Percentiles rank a stretch among this genome's conserved stretches.
Conservation (phyloP, 2,329 filamentous ascomycete genomes). For the Xylaria sp. region DNA sequence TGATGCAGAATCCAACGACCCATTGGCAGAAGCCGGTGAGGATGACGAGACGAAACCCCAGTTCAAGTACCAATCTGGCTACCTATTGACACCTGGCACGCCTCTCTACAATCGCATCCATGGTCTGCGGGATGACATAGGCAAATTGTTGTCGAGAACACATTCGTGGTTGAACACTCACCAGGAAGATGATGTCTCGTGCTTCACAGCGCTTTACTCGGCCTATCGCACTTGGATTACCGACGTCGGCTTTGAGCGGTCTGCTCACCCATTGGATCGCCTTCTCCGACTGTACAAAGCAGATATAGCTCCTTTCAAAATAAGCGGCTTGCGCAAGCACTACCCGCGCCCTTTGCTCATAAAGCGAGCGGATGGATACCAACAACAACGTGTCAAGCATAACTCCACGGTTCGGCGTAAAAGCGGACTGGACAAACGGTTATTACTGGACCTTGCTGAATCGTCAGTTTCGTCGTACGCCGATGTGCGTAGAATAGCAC, state of each 20-base stretch:
- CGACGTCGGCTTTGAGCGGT: slow-evolving; percentile 94
- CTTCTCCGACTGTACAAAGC: slow-evolving; percentile 83
- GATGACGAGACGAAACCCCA: slow-evolving; percentile 84
- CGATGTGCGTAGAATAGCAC: slow-evolving; percentile 92
- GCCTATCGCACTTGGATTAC: slow-evolving; percentile 97
- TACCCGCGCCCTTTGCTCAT: slow-evolving; percentile 93
- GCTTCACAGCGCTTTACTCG: slow-evolving; percentile 90
- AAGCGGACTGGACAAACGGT: slow-evolving; percentile 83
- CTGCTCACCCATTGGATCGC: slow-evolving; percentile 89
- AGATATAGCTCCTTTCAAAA: slow-evolving; percentile 91
- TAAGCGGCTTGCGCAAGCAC: slow-evolving; percentile 87
- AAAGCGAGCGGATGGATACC: slow-evolving; percentile 91
- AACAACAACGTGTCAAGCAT: slow-evolving; percentile 90
- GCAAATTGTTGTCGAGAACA: slow-evolving; percentile 79
- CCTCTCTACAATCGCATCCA: slow-evolving; percentile 78
- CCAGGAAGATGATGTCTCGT: slow-evolving; percentile 94
- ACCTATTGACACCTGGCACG: slow-evolving; percentile 69
- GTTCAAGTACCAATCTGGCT: slow-evolving; percentile 88
- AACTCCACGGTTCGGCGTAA: slow-evolving; percentile 88
- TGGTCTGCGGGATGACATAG: slow-evolving; percentile 77
- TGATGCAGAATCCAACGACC: slow-evolving; percentile 54
- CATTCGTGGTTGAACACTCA: slow-evolving; percentile 82
- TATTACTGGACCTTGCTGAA: slow-evolving; percentile 86
- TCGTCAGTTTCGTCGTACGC: slow-evolving; percentile 92
- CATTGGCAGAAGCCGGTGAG: slow-evolving; percentile 69